Base-by-base conservation (phyloP, 768 basidiomycete genomes). In the Pleurotus giganteus region DNA sequence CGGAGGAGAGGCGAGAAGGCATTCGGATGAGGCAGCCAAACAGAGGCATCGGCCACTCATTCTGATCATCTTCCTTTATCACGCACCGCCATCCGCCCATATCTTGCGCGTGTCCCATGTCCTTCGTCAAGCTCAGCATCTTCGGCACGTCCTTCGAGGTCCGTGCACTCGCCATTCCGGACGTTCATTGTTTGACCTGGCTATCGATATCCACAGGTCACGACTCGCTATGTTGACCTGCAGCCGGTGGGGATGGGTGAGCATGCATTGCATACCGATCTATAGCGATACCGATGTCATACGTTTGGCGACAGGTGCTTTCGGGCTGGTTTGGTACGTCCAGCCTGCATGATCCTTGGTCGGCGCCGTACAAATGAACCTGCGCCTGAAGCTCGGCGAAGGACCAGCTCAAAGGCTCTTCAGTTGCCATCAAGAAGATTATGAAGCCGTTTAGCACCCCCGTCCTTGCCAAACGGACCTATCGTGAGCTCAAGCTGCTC, bases 401-500 rank as follows among this genome's bases (percentile, higher is more conserved):
- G 71, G 91, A 96, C 70, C 95, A 98, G 71, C 83, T 98, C 53
- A 96, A 94, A 7, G 89, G 85, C 37, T 84, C 93, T 43, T 90
- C 92, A 15, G 95, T 96, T 55, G 97, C 97, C 65, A 95, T 99
- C 78, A 99, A 99, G 84, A 98, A 98, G 85, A 99, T 98, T 78
- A 98, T 98, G 96, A 99, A 99, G 72, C 97, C 97, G 5, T 99
- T 99, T 76, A 91, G 89, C 68, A 98, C 97, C 4, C 95, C 97
- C 17, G 97, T 99, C n/a, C 80, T 99, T 63, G 89, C 88, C 71
- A 98, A 98, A 75, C 81, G 97, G 60, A 99, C 97, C 1, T 98
- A 98, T 71, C 84, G 97, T 58, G 97, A 99, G 74, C 82, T 99
- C 64, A 99, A 99, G 74, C 81, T 99, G 37, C 81, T 99, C 67